Base-by-base conservation (phyloP, 2,329 filamentous ascomycete species). In the Monilinia fructicola region DNA sequence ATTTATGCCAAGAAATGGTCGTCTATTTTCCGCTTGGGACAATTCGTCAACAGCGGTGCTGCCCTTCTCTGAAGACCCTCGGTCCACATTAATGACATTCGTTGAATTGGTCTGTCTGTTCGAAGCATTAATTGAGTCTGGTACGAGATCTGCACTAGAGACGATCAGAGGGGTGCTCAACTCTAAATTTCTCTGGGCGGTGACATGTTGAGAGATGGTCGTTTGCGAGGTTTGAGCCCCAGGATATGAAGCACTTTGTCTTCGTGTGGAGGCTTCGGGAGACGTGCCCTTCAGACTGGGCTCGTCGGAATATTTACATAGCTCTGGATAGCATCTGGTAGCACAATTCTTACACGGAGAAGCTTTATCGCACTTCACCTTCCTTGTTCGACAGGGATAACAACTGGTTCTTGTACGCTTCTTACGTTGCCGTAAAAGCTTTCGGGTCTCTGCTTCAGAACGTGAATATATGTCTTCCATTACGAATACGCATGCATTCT, bases 331-430 rank as follows among this genome's bases (percentile, higher is more conserved):
- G 23, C 48, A n/a, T 26, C 48, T 50, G 9, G 10, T 26, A 12
- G n/a, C 48, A 50, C 48, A 50, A 26, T 50, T 50, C n/a, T 50
- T n/a, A 50, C n/a, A 50, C n/a, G n/a, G 48, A 26, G 48, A 50
- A 26, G 48, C 48, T 26, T 50, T 50, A 50, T 50, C 48, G n/a
- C 48, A 50, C n/a, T 50, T 50, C 11, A 50, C 48, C 48, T 26
- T 50, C n/a, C 48, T 50, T 26, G 48, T 26, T 50, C 48, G 48
- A 26, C 48, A 50, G 23, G 48, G 48, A 26, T 50, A 50, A 10
- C 48, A 50, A 50, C 48, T 50, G 3, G n/a, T 50, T 50, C 48
- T 26, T 12, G 48, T 50, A n/a, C 48, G 48, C 48, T 50, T 26
- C 23, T 50, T 50, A 12, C 48, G 48, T 50, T 50, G n/a, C 48